Percentiles rank a stretch among this genome's conserved stretches.
phyloP scores from a whole-genome alignment of 768 basidiomycete genomes.

The Tulasnella sp. region DNA sequence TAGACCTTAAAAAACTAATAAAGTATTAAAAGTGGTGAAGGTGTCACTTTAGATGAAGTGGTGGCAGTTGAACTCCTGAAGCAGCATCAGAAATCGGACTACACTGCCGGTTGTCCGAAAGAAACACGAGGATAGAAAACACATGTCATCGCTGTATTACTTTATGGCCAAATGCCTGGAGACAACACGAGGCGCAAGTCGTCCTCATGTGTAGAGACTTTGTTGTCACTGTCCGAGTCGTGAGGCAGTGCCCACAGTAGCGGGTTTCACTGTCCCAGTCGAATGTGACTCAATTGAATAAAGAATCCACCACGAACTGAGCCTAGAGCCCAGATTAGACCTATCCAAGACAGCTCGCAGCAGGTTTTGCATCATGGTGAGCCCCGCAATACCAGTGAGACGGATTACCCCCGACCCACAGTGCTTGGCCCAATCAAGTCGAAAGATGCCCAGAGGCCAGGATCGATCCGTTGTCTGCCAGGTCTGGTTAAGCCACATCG shows the following conservation, averaged over 20 bases:
- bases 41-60: background rate
- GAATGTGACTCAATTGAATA: conserved; percentile 3
- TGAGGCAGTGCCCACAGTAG: background rate
- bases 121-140: conserved; percentile 2
- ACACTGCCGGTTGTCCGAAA: background rate
- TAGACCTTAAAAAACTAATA: background rate
- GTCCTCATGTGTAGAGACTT: background rate
- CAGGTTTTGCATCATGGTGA: background rate
- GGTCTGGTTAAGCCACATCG: background rate
- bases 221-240: background rate
- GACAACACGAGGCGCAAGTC: background rate
- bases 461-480: background rate
- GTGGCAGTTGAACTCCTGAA: background rate
- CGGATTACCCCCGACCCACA: background rate
- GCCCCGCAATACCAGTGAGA: background rate
- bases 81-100: background rate
- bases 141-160: background rate
- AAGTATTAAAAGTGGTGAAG: background rate
- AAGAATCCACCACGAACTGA: background rate
- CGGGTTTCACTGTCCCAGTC: background rate
- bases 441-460: background rate
- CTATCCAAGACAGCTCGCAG: background rate
- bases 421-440: background rate
- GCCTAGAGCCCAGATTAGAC: background rate
- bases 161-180: background rate